These are phyloP conservation scores for Scheffersomyces spartinae DNA, from an alignment of 805 yeast species.

Conservation along the genomic window DNA sequence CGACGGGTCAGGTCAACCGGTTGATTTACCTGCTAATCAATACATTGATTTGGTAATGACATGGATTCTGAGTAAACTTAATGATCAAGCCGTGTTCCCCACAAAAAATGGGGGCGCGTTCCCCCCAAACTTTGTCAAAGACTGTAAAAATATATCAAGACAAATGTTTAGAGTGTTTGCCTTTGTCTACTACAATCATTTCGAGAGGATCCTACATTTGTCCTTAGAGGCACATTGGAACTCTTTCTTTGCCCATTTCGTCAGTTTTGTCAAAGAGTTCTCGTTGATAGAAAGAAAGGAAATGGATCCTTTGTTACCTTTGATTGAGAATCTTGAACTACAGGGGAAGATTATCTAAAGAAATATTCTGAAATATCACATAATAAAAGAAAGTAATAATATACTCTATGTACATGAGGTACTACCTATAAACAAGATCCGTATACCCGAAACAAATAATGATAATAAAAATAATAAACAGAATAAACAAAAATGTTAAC, in stretches of 20 bases:
- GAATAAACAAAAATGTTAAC: too few species aligned
- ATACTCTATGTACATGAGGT: too few species aligned
- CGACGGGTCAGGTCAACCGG: conserved; percentile 63
- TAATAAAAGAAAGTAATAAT: too few species aligned
- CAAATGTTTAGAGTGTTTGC: conserved; percentile 96
- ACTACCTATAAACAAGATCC: too few species aligned
- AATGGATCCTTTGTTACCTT: conserved; percentile 61
- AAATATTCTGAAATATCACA: too few species aligned
- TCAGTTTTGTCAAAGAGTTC: conserved; percentile 79
- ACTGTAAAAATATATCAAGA: conserved; percentile 74
- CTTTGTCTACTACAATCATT: conserved; percentile 88
- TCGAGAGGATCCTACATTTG: conserved; percentile 84
- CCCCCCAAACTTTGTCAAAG: conserved; percentile 74
- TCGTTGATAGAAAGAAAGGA: conserved; percentile 71
- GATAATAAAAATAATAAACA: too few species aligned
- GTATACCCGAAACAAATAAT: too few species aligned
- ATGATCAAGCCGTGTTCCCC: conserved; percentile 85
- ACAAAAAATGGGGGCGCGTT: conserved; percentile 84
- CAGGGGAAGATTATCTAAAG: conserved; percentile 85
- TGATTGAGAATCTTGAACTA: conserved; percentile 69
- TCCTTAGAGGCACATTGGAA: conserved; percentile 97
- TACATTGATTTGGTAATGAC: conserved; percentile 86
- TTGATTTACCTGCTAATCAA: conserved; percentile 82
- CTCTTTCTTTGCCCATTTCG: conserved; percentile 89
- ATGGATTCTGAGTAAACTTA: conserved; percentile 81